Evolutionary conservation across 306 rosid species (phyloP), one percentile per base, ranked within the genome.

Genomic region (Heteromeles arbutifolia): DNA sequence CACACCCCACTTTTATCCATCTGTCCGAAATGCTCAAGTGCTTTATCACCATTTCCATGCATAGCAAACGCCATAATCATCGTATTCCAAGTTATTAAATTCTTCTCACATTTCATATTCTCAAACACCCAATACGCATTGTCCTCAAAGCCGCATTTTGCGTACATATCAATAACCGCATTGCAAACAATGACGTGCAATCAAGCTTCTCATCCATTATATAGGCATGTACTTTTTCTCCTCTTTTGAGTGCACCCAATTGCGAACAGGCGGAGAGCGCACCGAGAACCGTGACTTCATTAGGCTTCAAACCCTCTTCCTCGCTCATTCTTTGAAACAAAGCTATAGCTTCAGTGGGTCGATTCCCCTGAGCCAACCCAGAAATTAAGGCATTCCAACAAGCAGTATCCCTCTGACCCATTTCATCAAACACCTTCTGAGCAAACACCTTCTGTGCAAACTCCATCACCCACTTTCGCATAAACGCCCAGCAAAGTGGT

Each of bases 31-130:
- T 91, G 87, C 73, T 90, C 80, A 65, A 91, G 89, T 1, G 92
- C 93, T 81, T 84, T 81, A 37, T 25, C 10, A 29, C 89, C 96
- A 76, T 93, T 87, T 0, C 98, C 93, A 58, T 88, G 86, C 92
- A 93, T 84, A 0, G 91, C 97, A 74, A 93, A 90, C 1, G 85
- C 96, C 97, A 93, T 91, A 39, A 93, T 90, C 90, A 93, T 91
- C 4, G 90, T 85, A 69, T 91, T 93, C 97, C 98, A 93, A 0
- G 98, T 88, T n/a, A 93, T 77, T 7, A 87, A 69, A 85, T 81
- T 81, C 81, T 87, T 93, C 69, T 75, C 77, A 29, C 91, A 80
- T n/a, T 78, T 83, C 97, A 91, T 91, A 43, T 69, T 78, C 41
- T 70, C 12, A 26, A 93, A 93, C 14, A 88, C 96, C n/a, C 39